Evolutionary conservation across 306 rosid genomes (phyloP), one percentile per base, ranked within the genome.

Genomic region (Delonix regia): DNA sequence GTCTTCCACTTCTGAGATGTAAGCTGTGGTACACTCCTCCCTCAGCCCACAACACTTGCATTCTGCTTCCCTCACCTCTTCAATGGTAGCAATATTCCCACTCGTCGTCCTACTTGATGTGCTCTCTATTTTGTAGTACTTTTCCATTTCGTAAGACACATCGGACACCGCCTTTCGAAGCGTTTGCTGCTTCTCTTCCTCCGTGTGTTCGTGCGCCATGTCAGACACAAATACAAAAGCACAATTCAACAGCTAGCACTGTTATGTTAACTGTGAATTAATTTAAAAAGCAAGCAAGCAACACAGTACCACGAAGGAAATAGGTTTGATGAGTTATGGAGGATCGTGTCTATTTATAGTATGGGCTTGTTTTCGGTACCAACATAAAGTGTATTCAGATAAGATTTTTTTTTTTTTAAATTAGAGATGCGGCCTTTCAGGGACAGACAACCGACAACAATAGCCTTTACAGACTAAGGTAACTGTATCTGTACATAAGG

Each of bases 21-120:
- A 90, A 69, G 77, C 69, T 9, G 4, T n/a, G 4, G 90, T 90
- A 57, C 94, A 93, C 3, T 88, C 94, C 53, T 93, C 96, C 47
- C 86, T 87, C 48, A 89, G 6, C 27, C 94, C 94, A 85, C 94
- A 93, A 68, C 96, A 93, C 1, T 81, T 42, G 19, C 96, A 93
- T 69, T 86, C 84, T 14, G 73, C 91, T 68, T 87, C 86, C 78
- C 77, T 82, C 60, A 86, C 82, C 53, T 88, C 88, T 74, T 86
- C 90, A 27, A 78, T 79, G 0, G 3, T 15, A n/a, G 4, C 42
- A 30, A 70, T n/a, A n/a, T n/a, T n/a, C n/a, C n/a, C n/a, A n/a
- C n/a, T n/a, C 18, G 25, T 75, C 36, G 0, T 8, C 19, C 7
- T 5, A 64, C 49, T 38, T 0, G 1, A 34, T 2, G 1, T 45